Evolutionary conservation across 495 filamentous ascomycete genomes (phyloP).

Genomic region (Physcia stellaris): DNA sequence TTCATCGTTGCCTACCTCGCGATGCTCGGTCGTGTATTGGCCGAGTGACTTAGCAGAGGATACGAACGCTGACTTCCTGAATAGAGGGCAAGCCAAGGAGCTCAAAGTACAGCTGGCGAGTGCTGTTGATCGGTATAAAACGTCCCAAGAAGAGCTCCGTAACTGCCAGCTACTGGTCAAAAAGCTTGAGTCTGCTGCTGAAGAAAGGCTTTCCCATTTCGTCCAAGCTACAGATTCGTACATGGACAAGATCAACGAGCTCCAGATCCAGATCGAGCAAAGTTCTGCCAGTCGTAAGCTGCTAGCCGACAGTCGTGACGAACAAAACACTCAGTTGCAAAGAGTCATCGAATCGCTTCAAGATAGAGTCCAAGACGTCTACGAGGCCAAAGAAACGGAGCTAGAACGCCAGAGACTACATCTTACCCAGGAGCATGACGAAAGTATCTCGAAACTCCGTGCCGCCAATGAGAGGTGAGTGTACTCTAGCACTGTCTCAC

Average conservation of each 20-base stretch:
- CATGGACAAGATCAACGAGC: not conserved
- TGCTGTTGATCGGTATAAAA: too few relatives aligned
- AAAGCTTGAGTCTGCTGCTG: not conserved
- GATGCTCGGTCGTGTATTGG: too few relatives aligned
- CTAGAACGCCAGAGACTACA: not conserved
- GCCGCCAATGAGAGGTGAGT: too few relatives aligned
- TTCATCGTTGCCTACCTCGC: too few relatives aligned
- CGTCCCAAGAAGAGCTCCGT: too few relatives aligned
- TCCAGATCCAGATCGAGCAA: not conserved
- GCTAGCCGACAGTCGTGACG: not conserved
- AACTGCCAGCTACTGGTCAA: not conserved
- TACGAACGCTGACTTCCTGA: too few relatives aligned
- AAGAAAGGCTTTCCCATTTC: not conserved
- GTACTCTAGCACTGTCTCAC: too few relatives aligned
- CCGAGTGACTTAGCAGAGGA: too few relatives aligned
- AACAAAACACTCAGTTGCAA: not conserved
- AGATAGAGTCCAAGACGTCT: not conserved
- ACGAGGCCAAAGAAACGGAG: constrained; percentile 3
- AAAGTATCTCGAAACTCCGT: not conserved
- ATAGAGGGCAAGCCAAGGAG: too few relatives aligned
- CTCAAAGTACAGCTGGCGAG: too few relatives aligned
- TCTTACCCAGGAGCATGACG: constrained; percentile 2
- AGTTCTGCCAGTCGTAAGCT: not conserved
- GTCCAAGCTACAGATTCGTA: not conserved
- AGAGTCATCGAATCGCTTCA: constrained; percentile 3